These are phyloP conservation scores for Setaria italica DNA, from an alignment of 202 grass and related monocot species.

Conservation along the genomic window DNA sequence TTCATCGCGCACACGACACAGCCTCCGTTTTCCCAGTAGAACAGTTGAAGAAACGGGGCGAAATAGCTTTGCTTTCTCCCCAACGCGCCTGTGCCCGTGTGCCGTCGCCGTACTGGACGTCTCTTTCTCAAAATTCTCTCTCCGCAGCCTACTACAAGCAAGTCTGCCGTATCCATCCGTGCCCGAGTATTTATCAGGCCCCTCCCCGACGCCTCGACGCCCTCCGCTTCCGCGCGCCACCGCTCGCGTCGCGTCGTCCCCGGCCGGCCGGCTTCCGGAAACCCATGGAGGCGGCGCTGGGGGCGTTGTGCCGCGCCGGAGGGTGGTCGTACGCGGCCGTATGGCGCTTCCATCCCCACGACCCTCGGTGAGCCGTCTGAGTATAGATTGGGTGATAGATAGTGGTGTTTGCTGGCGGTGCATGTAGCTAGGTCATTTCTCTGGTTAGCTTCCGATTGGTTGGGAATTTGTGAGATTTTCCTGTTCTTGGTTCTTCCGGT, in stretches of 20 bases:
- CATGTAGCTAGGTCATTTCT: neutral
- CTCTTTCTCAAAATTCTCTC: conserved; percentile 42
- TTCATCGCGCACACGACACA: neutral
- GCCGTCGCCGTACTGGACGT: conserved; percentile 28
- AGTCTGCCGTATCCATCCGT: neutral
- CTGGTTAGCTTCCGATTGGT: neutral
- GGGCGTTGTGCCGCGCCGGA: conserved; percentile 64
- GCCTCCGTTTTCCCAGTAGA: neutral
- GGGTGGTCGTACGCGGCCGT: conserved; percentile 92
- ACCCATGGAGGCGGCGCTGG: conserved; percentile 66
- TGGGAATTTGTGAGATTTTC: neutral
- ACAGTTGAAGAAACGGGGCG: no score
- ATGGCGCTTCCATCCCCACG: conserved; percentile 72
- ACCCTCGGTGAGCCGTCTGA: conserved; percentile 63
- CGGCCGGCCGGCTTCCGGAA: neutral
- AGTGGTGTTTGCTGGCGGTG: neutral
- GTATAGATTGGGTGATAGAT: neutral
- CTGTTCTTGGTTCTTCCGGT: neutral
- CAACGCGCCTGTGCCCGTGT: neutral
- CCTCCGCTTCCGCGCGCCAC: neutral
- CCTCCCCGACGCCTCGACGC: neutral
- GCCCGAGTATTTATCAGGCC: conserved; percentile 39
- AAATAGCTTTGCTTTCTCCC: neutral
- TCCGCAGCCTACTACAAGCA: neutral
- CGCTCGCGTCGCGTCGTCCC: conserved; percentile 3